Evolutionary conservation across 1,284 basidiomycete species (phyloP).

Genomic region (Cryptococcus sp.): DNA sequence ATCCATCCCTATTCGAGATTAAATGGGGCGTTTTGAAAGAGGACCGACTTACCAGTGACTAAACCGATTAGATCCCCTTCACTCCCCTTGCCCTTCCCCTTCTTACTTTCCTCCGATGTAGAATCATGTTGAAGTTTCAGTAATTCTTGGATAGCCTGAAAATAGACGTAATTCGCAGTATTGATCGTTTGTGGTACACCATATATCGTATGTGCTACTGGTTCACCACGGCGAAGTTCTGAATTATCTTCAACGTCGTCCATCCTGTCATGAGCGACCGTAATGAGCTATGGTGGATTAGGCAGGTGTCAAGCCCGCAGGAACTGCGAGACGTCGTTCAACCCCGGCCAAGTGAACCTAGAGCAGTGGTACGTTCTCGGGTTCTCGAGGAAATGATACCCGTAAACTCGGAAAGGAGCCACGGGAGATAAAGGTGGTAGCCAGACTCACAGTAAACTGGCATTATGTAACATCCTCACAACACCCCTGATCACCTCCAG

Average conservation of each 20-base stretch:
- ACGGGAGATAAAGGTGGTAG: background rate
- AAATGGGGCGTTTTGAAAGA: background rate
- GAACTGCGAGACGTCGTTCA: too few relatives aligned
- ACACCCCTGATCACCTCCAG: constrained; percentile 70
- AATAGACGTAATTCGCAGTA: constrained; percentile 95
- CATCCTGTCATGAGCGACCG: constrained; percentile 58
- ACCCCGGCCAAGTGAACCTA: too few relatives aligned
- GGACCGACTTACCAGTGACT: constrained; percentile 57
- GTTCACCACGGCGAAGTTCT: constrained; percentile 78
- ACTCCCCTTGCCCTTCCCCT: constrained; percentile 21
- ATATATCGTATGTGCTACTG: constrained; percentile 90
- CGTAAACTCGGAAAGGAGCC: background rate
- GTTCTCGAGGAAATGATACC: too few relatives aligned
- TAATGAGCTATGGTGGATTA: too few relatives aligned
- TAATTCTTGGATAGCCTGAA: constrained; percentile 76
- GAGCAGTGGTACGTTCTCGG: too few relatives aligned
- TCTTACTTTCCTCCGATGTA: background rate
- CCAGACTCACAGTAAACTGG: constrained; percentile 73
- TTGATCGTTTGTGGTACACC: constrained; percentile 97
- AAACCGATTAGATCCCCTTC: constrained; percentile 51
- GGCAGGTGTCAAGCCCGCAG: too few relatives aligned
- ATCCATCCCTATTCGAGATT: background rate
- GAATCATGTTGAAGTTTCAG: constrained; percentile 44
- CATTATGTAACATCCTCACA: constrained; percentile 90
- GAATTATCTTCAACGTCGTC: constrained; percentile 98